These are phyloP conservation scores for Metschnikowia shivogae DNA, from an alignment of 805 yeast genomes.

Conservation along the genomic window DNA sequence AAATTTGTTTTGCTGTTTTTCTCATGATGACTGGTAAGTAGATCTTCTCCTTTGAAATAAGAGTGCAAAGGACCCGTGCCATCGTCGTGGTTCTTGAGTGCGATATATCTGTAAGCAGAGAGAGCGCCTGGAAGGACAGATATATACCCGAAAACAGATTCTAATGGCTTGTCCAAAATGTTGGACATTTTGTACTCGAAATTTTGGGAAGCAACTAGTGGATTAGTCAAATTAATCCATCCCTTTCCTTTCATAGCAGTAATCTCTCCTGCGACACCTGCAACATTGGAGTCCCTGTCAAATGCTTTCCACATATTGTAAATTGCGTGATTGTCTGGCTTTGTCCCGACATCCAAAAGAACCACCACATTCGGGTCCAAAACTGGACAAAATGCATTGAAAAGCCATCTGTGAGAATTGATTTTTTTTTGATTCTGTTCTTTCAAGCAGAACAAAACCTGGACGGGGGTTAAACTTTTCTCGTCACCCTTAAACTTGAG, in stretches of 20 bases:
- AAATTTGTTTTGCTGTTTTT: conserved; percentile 59
- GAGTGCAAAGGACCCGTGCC: conserved; percentile 90
- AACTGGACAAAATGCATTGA: conserved; percentile 90
- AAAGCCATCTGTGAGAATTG: conserved; percentile 96
- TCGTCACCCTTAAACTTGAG: conserved; percentile 87
- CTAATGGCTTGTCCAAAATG: conserved; percentile 90
- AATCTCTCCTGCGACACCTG: conserved; percentile 98
- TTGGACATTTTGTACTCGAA: conserved; percentile 98
- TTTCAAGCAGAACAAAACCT: conserved; percentile 85
- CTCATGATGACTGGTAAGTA: conserved; percentile 27
- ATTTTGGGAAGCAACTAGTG: conserved; percentile 92
- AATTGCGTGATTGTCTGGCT: conserved; percentile 82
- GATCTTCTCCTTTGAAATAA: conserved; percentile 83
- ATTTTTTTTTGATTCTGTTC: conserved; percentile 91
- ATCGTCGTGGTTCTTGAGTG: conserved; percentile 76
- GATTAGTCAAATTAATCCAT: conserved; percentile 78
- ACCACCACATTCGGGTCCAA: conserved; percentile 89
- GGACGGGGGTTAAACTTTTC: conserved; percentile 91
- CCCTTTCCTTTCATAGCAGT: conserved; percentile 91
- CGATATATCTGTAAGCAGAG: conserved; percentile 89
- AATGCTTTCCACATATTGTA: conserved; percentile 97
- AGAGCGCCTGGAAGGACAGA: conserved; percentile 94
- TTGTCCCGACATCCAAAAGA: conserved; percentile 94
- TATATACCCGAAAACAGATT: conserved; percentile 88
- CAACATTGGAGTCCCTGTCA: conserved; percentile 93